Conservation (phyloP, 805 yeast species). For the Saccharomycopsis babjevae region DNA sequence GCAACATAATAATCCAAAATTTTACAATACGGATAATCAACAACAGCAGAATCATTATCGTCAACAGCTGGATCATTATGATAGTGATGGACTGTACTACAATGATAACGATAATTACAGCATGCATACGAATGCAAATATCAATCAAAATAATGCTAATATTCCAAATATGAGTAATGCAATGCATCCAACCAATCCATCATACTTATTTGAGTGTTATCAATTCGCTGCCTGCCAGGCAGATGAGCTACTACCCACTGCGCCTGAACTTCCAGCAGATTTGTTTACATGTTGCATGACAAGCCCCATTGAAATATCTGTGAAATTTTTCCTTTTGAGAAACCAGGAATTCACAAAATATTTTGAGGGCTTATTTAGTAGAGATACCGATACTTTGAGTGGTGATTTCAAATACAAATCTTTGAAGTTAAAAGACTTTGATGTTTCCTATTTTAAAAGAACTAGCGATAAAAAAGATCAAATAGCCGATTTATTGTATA, state of each 20-base stretch:
- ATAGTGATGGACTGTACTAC: background rate
- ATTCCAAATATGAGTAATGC: background rate
- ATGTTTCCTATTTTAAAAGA: constrained; percentile 57
- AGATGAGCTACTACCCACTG: constrained; percentile 81
- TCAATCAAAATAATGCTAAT: background rate
- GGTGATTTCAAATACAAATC: constrained; percentile 19
- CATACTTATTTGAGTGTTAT: constrained; percentile 64
- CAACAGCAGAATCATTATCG: constrained; percentile 34
- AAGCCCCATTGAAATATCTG: constrained; percentile 89
- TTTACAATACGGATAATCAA: constrained; percentile 25
- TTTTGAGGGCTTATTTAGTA: constrained; percentile 31
- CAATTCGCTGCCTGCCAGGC: constrained; percentile 89
- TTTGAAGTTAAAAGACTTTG: constrained; percentile 33
- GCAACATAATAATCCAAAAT: constrained; percentile 14
- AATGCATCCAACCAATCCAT: constrained; percentile 17
- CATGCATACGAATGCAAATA: background rate
- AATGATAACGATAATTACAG: background rate
- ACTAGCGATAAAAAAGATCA: constrained; percentile 89
- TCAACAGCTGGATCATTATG: background rate
- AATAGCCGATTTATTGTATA: constrained; percentile 93
- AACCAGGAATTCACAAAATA: constrained; percentile 46
- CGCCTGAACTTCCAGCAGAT: constrained; percentile 93
- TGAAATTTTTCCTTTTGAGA: constrained; percentile 84
- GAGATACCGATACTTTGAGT: constrained; percentile 12
- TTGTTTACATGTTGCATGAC: constrained; percentile 91